Conservation (phyloP, 1,139 yeast genomes). For the Saccharomyces pastorianus region DNA sequence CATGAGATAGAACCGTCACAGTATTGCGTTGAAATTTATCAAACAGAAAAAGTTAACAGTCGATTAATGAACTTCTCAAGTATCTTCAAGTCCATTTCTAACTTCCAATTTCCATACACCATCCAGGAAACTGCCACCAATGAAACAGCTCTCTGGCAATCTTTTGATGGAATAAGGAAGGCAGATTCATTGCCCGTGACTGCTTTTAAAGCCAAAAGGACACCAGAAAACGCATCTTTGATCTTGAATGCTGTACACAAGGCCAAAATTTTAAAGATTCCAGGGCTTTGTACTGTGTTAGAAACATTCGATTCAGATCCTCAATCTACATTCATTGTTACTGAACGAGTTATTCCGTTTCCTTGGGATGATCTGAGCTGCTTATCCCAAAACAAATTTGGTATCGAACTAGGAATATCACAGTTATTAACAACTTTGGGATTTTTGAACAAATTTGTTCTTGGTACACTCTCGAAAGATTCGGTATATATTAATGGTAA, state of each 20-base stretch:
- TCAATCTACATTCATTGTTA: conserved; percentile 60
- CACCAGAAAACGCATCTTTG: conserved; percentile 27
- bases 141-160: conserved; percentile 35
- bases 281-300: conserved; percentile 62
- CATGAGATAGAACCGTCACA: neutral
- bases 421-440: conserved; percentile 49
- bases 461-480: conserved; percentile 53
- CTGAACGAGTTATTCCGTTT: conserved; percentile 71
- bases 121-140: conserved; percentile 23
- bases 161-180: conserved; percentile 36
- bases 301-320: conserved; percentile 59
- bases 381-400: conserved; percentile 30
- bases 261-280: conserved; percentile 62
- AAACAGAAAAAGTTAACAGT: neutral
- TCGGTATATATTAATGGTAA: conserved; percentile 56
- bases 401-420: conserved; percentile 52
- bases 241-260: conserved; percentile 61
- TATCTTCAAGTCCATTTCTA: conserved; percentile 27
- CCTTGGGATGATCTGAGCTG: conserved; percentile 18
- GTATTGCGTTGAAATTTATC: neutral
- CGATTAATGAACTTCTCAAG: conserved; percentile 26
- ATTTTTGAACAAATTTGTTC: conserved; percentile 55
- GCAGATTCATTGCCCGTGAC: conserved; percentile 27
- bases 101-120: conserved; percentile 28
- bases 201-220: conserved; percentile 19